A percentile compares a stretch with the other conserved stretches of the same genome.
Conservation (phyloP, 2,329 filamentous ascomycete genomes). For the Colletotrichum somersetense region DNA sequence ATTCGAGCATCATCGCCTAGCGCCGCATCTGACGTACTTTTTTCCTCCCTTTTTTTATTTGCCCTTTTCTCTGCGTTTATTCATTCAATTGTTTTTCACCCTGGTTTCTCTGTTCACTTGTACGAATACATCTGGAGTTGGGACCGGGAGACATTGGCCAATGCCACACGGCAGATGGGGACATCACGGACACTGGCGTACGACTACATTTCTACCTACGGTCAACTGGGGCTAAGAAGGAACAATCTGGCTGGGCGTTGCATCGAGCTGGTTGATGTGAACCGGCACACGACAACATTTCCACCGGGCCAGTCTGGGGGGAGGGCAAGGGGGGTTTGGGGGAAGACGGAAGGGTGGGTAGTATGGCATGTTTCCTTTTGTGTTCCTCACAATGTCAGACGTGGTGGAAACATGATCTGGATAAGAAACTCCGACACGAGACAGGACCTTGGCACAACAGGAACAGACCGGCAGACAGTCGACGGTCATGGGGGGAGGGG, state of each 20-base stretch:
- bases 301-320: slow-evolving; percentile 6
- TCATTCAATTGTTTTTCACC: slow-evolving; percentile 20
- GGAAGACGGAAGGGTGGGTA: neutral
- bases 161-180: slow-evolving; percentile 40
- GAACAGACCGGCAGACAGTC: slow-evolving; percentile 28
- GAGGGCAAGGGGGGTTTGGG: neutral
- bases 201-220: slow-evolving; percentile 37
- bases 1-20: slow-evolving; percentile 34
- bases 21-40: slow-evolving; percentile 21
- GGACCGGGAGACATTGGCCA: slow-evolving; percentile 36
- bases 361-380: slow-evolving; percentile 2
- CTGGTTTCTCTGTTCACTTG: slow-evolving; percentile 35
- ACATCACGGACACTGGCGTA: slow-evolving; percentile 41
- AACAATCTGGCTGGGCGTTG: slow-evolving; percentile 14
- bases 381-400: slow-evolving; percentile 19
- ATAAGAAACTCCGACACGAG: slow-evolving; percentile 38
- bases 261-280: slow-evolving; percentile 15
- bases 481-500: slow-evolving; percentile 19
- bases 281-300: slow-evolving; percentile 15
- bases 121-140: slow-evolving; percentile 43
- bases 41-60: neutral
- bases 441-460: slow-evolving; percentile 39
- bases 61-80: neutral
- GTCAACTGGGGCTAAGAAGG: slow-evolving; percentile 22
- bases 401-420: slow-evolving; percentile 13